A percentile compares a stretch with the other conserved stretches of the same genome.
Evolutionary conservation across 768 basidiomycete species (phyloP).

Genomic region (Fomitopsis pulvina): DNA sequence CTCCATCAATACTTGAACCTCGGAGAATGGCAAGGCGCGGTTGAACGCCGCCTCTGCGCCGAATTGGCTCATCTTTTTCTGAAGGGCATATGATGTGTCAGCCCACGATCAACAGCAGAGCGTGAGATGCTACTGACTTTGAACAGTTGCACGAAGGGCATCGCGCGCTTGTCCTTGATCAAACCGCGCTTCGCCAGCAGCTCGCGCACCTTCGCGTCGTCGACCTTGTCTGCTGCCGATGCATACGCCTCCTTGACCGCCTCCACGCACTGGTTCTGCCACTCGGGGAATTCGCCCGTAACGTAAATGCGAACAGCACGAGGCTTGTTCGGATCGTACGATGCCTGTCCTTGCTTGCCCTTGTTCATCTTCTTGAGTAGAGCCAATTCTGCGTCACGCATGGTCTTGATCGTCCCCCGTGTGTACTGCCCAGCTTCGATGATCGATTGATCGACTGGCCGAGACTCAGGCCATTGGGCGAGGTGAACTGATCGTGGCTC

Average conservation of each 20-base stretch:
- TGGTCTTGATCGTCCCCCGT: constrained; percentile 84
- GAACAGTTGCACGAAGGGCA: constrained; percentile 93
- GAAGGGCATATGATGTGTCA: constrained; percentile 8
- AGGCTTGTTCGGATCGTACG: constrained; percentile 80
- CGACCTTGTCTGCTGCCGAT: constrained; percentile 54
- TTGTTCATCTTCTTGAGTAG: constrained; percentile 78
- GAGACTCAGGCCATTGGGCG: constrained; percentile 73
- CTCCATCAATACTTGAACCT: constrained; percentile 62
- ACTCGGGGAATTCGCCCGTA: constrained; percentile 84
- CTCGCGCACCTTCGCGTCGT: constrained; percentile 75
- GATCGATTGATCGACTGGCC: constrained; percentile 52
- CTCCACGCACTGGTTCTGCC: constrained; percentile 84
- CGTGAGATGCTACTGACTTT: constrained; percentile 50
- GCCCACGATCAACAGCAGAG: neutral
- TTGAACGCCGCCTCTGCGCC: constrained; percentile 76
- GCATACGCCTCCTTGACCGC: constrained; percentile 65
- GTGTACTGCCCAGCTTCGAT: constrained; percentile 81
- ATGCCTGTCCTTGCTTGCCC: constrained; percentile 48
- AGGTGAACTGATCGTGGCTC: constrained; percentile 72
- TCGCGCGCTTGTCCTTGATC: constrained; percentile 92
- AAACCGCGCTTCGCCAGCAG: constrained; percentile 63
- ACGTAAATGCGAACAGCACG: constrained; percentile 89
- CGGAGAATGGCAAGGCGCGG: constrained; percentile 78
- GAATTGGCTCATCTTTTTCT: constrained; percentile 81
- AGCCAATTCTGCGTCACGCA: constrained; percentile 80